Base-by-base conservation (phyloP, 1,139 yeast genomes). In the Geotrichum siamense region DNA sequence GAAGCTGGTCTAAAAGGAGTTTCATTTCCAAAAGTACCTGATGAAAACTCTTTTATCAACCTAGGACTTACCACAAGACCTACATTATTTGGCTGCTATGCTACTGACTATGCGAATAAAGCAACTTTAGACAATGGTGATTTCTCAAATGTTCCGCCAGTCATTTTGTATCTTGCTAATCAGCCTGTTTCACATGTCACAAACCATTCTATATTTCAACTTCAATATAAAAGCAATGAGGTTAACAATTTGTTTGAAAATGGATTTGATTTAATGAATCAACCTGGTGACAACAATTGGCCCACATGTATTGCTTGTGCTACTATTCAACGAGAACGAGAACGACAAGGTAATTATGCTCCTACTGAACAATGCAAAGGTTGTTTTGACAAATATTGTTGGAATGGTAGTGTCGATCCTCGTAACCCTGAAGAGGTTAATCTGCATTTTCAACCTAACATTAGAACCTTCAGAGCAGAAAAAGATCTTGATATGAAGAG, bases 231-330 rank as follows among this genome's bases (percentile, higher is more conserved):
- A 1, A 70, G 72, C 43, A 69, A 71, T 1, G 89, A 83, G 56
- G 76, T 79, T 54, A 66, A 72, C 41, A 70, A 71, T 1, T 72
- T 86, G 70, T 78, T 89, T 54, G 67, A 71, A 53, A 89, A 87
- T 58, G 96, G 96, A 10, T 85, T 77, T 82, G 15, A 74, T 94
- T 1, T 76, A 86, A 59, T 72, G 72, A 53, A 86, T 85, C 61
- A 67, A 78, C 6, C 64, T 4, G 15, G 10, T 29, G 95, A 85
- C 57, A 62, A 68, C 3, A 79, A 82, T 44, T 89, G 89, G 82
- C 71, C 76, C 39, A 74, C 82, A 10, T 89, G 97, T 70, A 76
- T 87, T 43, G 86, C 89, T 1, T 89, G 97, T 69, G 96, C 96
- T 6, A 76, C 87, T 43, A 71, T 87, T 48, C 81, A 87, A 64